phyloP scores from a whole-genome alignment of 1,284 basidiomycete species.

The Irpex sp. region DNA sequence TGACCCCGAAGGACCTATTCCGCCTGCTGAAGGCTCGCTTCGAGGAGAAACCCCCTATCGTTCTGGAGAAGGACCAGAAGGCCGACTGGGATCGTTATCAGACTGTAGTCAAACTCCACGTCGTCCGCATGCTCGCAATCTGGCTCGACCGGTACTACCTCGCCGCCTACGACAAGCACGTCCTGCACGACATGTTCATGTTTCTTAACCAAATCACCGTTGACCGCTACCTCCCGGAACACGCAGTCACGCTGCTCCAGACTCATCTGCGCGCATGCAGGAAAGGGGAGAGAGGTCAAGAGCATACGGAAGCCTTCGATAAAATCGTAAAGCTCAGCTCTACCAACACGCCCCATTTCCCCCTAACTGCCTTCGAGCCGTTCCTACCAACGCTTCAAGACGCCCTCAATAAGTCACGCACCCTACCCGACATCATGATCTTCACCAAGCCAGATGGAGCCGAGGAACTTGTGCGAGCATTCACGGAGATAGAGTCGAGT shows the following conservation, averaged over 20 bases:
- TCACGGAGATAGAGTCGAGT: conserved; percentile 21
- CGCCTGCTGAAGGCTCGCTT: conserved; percentile 55
- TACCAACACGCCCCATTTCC: neutral
- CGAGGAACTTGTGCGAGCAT: conserved; percentile 19
- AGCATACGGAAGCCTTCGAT: neutral
- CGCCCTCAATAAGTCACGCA: neutral
- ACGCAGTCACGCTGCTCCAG: neutral
- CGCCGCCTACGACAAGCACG: conserved; percentile 35
- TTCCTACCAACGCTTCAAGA: neutral
- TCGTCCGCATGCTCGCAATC: conserved; percentile 60
- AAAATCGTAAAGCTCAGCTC: neutral
- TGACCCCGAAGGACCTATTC: conserved; percentile 51
- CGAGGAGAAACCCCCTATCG: conserved; percentile 32
- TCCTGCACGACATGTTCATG: conserved; percentile 32
- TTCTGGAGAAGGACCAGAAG: conserved; percentile 32
- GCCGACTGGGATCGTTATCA: conserved; percentile 46
- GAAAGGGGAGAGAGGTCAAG: neutral
- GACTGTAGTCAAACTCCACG: conserved; percentile 53
- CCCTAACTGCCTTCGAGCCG: neutral
- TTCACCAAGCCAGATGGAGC: conserved; percentile 12
- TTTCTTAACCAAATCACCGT: conserved; percentile 23
- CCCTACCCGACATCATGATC: conserved; percentile 11
- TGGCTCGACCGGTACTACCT: conserved; percentile 81
- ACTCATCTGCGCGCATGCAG: neutral
- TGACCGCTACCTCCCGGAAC: conserved; percentile 8